These are phyloP conservation scores for Aureobasidium pullulans DNA, from an alignment of 2,329 filamentous ascomycete species.

Conservation along the genomic window DNA sequence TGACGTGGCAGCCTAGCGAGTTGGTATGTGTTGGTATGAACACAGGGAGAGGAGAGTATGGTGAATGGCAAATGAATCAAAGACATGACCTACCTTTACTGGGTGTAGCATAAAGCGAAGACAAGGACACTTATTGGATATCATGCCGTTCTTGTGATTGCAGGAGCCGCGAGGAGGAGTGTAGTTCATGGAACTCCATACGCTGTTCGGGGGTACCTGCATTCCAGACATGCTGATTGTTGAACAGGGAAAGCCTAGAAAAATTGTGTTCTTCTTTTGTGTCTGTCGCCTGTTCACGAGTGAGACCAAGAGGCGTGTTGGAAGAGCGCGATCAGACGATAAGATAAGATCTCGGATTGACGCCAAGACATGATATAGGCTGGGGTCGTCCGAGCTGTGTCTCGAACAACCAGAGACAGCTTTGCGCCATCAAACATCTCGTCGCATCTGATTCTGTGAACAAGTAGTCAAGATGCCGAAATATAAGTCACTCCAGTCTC, in stretches of 20 bases:
- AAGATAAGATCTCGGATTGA: not conserved
- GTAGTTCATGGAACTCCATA: constrained; percentile 47
- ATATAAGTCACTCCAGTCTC: constrained; percentile 18
- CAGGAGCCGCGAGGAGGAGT: constrained; percentile 44
- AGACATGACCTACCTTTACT: constrained; percentile 37
- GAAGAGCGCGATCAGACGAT: not conserved
- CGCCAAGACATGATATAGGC: not conserved
- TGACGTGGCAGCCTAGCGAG: constrained; percentile 35
- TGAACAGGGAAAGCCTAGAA: not conserved
- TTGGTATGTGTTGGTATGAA: not conserved
- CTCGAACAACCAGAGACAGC: not conserved
- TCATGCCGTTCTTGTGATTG: constrained; percentile 41
- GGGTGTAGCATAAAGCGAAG: constrained; percentile 52
- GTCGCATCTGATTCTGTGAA: not conserved
- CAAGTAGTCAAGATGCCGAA: constrained; percentile 19
- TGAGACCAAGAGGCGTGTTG: not conserved
- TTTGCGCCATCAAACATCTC: not conserved
- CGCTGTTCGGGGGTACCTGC: constrained; percentile 30
- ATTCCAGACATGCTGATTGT: constrained; percentile 17
- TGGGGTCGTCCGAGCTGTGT: not conserved
- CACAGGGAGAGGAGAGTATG: not conserved
- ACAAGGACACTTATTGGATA: constrained; percentile 44
- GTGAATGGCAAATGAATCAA: not conserved
- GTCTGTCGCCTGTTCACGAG: not conserved
- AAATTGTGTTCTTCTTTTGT: not conserved